Evolutionary conservation across 1,139 yeast genomes (phyloP).

Genomic region (Pichia sp.): DNA sequence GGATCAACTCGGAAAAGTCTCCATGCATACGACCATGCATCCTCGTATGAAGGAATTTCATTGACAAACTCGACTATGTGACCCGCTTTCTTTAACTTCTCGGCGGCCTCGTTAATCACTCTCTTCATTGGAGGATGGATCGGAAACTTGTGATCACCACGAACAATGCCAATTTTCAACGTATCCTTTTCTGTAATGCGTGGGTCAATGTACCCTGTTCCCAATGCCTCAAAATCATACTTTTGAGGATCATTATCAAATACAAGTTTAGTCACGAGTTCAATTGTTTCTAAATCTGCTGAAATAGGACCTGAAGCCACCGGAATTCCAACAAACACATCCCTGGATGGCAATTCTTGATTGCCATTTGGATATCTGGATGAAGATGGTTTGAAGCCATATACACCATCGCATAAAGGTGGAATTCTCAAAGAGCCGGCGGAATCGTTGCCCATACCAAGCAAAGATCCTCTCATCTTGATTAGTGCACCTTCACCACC

Average conservation of each 20-base stretch:
- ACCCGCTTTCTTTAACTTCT: slow-evolving; percentile 34
- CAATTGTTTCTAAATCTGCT: slow-evolving; percentile 50
- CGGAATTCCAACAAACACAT: slow-evolving; percentile 47
- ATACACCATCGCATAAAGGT: slow-evolving; percentile 5
- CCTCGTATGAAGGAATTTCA: slow-evolving; percentile 39
- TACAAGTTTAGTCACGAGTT: slow-evolving; percentile 49
- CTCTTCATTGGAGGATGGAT: slow-evolving; percentile 46
- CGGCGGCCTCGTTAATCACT: slow-evolving; percentile 35
- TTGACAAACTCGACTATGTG: slow-evolving; percentile 39
- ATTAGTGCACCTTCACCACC: slow-evolving; percentile 67
- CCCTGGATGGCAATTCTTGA: slow-evolving; percentile 46
- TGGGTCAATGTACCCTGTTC: slow-evolving; percentile 35
- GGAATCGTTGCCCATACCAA: slow-evolving; percentile 65
- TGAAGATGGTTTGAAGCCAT: slow-evolving; percentile 7
- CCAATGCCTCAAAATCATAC: slow-evolving; percentile 51
- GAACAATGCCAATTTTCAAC: slow-evolving; percentile 32
- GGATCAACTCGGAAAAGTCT: slow-evolving; percentile 52
- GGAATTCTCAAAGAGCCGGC: slow-evolving; percentile 39
- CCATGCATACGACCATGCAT: slow-evolving; percentile 42
- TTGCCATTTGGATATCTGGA: slow-evolving; percentile 13
- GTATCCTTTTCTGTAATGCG: slow-evolving; percentile 33
- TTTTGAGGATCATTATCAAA: slow-evolving; percentile 53
- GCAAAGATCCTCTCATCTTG: slow-evolving; percentile 50
- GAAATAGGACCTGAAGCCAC: slow-evolving; percentile 59
- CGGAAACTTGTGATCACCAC: slow-evolving; percentile 40